phyloP scores from a whole-genome alignment of 345 rosid species.

The Bruguiera parviflora region DNA sequence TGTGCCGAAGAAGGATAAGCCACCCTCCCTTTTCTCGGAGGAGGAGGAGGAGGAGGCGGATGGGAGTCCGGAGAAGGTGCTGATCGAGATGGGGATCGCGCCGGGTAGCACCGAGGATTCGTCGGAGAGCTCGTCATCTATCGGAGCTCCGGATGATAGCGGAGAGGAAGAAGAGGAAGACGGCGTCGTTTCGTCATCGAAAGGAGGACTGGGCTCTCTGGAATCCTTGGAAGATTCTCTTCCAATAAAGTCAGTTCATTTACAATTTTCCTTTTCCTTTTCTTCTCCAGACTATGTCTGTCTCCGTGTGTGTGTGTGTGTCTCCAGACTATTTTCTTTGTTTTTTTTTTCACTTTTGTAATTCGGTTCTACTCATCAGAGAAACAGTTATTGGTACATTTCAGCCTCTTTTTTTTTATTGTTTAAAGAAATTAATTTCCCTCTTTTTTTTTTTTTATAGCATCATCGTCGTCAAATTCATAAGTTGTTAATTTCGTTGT shows the following conservation, averaged over 20 bases:
- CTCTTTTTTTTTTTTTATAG: background rate
- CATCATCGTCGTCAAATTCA: background rate
- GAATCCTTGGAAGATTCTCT: constrained; percentile 58
- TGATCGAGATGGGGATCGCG: constrained; percentile 17
- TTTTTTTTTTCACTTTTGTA: too few relatives aligned
- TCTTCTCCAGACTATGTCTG: too few relatives aligned
- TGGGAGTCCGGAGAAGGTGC: constrained; percentile 3
- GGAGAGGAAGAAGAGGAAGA: constrained; percentile 23
- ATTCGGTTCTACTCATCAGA: too few relatives aligned
- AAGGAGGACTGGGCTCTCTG: constrained; percentile 28
- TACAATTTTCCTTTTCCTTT: too few relatives aligned
- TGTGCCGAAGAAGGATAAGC: constrained; percentile 1
- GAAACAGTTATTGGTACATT: too few relatives aligned
- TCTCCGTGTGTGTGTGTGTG: too few relatives aligned
- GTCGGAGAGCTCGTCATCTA: constrained; percentile 56
- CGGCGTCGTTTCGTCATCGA: constrained; percentile 32
- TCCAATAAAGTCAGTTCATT: constrained; percentile 48
- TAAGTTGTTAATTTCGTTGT: too few relatives aligned
- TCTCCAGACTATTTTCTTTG: too few relatives aligned
- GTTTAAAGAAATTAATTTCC: background rate
- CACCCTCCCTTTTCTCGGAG: constrained; percentile 23
- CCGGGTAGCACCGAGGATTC: constrained; percentile 21
- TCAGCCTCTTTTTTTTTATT: background rate
- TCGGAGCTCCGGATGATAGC: constrained; percentile 53
- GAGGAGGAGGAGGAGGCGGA: constrained; percentile 14